Percentiles rank a stretch among this genome's conserved stretches.
These are phyloP conservation scores for Neurospora tetraspora DNA, from an alignment of 495 filamentous ascomycete genomes.

Conservation along the genomic window DNA sequence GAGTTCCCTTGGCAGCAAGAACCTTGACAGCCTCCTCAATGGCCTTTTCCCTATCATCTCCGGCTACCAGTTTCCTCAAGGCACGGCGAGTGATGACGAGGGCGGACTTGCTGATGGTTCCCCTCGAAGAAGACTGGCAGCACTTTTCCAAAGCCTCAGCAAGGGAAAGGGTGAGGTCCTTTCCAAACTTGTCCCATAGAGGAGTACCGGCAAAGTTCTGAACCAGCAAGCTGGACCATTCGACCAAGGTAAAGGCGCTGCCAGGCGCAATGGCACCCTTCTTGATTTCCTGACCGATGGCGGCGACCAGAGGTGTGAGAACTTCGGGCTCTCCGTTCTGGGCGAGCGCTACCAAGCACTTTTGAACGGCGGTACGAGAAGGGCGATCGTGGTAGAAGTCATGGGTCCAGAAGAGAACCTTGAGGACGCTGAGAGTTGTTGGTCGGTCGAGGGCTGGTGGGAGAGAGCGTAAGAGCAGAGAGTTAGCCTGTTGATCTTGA, in stretches of 20 bases:
- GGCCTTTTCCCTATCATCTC: constrained; percentile 44
- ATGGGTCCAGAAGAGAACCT: constrained; percentile 73
- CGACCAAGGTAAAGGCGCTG: constrained; percentile 79
- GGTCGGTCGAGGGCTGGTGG: constrained; percentile 30
- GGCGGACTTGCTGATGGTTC: constrained; percentile 52
- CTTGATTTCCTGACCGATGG: constrained; percentile 51
- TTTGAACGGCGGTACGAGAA: constrained; percentile 71
- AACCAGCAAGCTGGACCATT: constrained; percentile 75
- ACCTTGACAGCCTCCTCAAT: constrained; percentile 53
- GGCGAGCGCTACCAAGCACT: constrained; percentile 59
- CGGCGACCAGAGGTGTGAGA: constrained; percentile 50
- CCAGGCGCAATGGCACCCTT: constrained; percentile 66
- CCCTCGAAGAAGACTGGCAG: constrained; percentile 48
- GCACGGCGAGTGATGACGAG: constrained; percentile 63
- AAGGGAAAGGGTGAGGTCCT: constrained; percentile 48
- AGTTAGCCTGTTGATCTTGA: background rate
- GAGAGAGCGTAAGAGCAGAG: background rate
- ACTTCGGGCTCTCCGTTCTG: constrained; percentile 40
- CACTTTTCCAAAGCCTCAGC: constrained; percentile 70
- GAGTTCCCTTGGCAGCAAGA: constrained; percentile 55
- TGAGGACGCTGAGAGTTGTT: constrained; percentile 39
- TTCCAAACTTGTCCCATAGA: constrained; percentile 55
- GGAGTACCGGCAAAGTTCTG: constrained; percentile 45
- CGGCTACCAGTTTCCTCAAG: constrained; percentile 56
- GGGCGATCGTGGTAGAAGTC: constrained; percentile 75